A percentile compares a stretch with the other conserved stretches of the same genome.
These are phyloP conservation scores for Lagerstroemia speciosa DNA, from an alignment of 345 rosid species.

Conservation along the genomic window DNA sequence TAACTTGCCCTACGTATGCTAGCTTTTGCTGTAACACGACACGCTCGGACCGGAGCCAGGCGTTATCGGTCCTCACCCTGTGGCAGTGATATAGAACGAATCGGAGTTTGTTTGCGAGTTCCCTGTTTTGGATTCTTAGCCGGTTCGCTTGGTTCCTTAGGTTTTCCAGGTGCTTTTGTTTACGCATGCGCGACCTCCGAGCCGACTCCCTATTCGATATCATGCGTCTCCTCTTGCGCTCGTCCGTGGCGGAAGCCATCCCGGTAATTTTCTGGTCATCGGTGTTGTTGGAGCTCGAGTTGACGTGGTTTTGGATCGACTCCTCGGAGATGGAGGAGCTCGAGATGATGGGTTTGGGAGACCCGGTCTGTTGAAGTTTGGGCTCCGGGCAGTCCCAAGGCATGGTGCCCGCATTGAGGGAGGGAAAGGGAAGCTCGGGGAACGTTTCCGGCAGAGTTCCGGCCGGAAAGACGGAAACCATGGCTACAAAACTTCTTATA, in stretches of 20 bases:
- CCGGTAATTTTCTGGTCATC: slow-evolving; percentile 23
- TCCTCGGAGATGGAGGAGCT: slow-evolving; percentile 26
- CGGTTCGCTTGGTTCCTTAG: slow-evolving; percentile 62
- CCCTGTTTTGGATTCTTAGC: slow-evolving; percentile 56
- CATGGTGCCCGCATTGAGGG: slow-evolving; percentile 35
- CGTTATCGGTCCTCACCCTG: slow-evolving; percentile 36
- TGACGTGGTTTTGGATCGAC: slow-evolving; percentile 17
- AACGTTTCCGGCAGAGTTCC: slow-evolving; percentile 21
- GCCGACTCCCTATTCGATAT: slow-evolving; percentile 92
- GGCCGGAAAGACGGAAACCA: slow-evolving; percentile 49
- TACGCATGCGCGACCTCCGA: slow-evolving; percentile 77
- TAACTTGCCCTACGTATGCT: slow-evolving; percentile 33
- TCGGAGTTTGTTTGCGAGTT: slow-evolving; percentile 45
- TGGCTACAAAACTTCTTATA: slow-evolving; percentile 17
- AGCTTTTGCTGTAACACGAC: slow-evolving; percentile 43
- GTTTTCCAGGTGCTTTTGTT: slow-evolving; percentile 69
- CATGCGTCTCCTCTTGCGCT: slow-evolving; percentile 67
- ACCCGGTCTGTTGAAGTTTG: slow-evolving; percentile 21
- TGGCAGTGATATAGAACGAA: slow-evolving; percentile 32
- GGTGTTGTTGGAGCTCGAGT: slow-evolving; percentile 21
- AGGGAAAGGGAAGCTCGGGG: slow-evolving; percentile 28
- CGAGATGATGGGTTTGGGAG: slow-evolving; percentile 34
- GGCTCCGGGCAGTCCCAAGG: slow-evolving; percentile 42
- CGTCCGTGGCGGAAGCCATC: slow-evolving; percentile 25
- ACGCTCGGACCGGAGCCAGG: slow-evolving; percentile 48